Evolutionary conservation across 805 yeast genomes (phyloP), one percentile per base, ranked within the genome.

Genomic region (Yamadazyma endophytica): DNA sequence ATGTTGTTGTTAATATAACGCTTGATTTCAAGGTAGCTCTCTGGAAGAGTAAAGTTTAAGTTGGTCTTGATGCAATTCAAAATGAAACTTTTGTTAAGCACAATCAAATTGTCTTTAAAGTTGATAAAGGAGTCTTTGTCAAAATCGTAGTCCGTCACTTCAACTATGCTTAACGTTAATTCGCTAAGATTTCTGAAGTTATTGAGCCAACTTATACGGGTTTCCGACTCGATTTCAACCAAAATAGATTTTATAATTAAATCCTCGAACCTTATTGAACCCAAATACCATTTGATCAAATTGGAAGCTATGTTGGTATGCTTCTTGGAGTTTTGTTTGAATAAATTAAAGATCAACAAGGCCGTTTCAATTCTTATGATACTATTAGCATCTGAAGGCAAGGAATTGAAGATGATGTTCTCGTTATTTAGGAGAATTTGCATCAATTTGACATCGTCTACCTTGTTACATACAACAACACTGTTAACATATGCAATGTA

Each of bases 381-480:
- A 2, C 39, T 22, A n/a, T 54, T 47, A 0, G 41, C 34, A 1
- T 34, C 40, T 0, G 36, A 29, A 4, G 64, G 58, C 4, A 45
- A 36, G 20, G 41, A 52, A 11, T 36, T 39, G 24, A 77, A 57
- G 0, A 49, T 42, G 30, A 61, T 70, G 2, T 47, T 36, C 2
- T 66, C 72, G 46, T 77, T 79, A 48, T 74, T 78, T 13, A 82
- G 42, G 21, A 82, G 61, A 7, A 83, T 66, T 46, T 85, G 95
- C 8, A 87, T 53, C 27, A 77, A 61, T 43, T 70, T 80, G 13
- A 63, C 67, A 42, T 54, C 64, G 17, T 57, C 28, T 4, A 37
- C 11, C 1, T 56, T 44, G 11, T 41, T 35, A 2, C 68, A 43
- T 23, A 66, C 35, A 11, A 77, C 45, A 1, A 74, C 37, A 23